These are phyloP conservation scores for Candida oleophila DNA, from an alignment of 805 yeast genomes.

Conservation along the genomic window DNA sequence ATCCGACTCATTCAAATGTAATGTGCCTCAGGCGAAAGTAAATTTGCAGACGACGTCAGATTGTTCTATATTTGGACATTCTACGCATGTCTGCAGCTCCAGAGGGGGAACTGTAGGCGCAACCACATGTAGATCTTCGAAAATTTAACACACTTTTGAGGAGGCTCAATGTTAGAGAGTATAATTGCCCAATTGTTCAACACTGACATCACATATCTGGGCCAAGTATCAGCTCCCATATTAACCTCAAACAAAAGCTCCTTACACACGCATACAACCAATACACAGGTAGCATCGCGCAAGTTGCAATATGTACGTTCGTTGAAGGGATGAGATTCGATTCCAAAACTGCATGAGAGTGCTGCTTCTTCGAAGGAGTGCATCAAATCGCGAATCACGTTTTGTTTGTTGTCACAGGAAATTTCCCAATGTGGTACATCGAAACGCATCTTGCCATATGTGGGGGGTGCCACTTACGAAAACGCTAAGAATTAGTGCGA, in stretches of 20 bases:
- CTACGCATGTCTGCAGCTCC: no score
- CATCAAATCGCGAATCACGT: not conserved
- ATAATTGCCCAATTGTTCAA: no score
- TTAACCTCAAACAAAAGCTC: not conserved
- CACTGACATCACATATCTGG: no score
- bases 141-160: no score
- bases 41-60: not conserved
- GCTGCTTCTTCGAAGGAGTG: not conserved
- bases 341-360: not conserved
- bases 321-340: not conserved
- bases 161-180: no score
- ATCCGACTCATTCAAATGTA: not conserved
- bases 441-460: not conserved
- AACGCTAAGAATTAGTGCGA: no score
- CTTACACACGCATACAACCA: not conserved
- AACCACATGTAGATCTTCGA: no score
- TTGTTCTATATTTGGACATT: not conserved
- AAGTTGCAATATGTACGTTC: no score
- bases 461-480: no score
- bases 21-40: not conserved
- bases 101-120: no score
- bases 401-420: not conserved
- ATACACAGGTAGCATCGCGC: no score
- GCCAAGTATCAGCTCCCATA: no score
- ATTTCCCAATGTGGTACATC: not conserved